Evolutionary conservation across 2,329 filamentous ascomycete species (phyloP).

Genomic region (Chaetomium sp.): DNA sequence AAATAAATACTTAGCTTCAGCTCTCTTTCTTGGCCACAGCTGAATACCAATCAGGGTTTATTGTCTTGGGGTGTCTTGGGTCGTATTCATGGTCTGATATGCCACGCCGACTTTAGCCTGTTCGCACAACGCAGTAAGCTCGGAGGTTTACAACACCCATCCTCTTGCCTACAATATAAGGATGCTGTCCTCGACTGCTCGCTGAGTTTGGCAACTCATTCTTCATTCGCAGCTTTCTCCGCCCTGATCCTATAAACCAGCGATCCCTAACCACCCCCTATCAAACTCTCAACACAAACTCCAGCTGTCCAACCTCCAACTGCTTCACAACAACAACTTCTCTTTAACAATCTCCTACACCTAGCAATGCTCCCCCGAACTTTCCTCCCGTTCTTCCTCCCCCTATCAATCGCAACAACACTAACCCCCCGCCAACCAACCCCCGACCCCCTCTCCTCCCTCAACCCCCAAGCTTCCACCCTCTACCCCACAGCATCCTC

Average conservation of each 20-base stretch:
- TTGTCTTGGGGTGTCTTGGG: not conserved
- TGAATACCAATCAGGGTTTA: not conserved
- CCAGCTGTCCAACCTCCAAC: too few relatives aligned
- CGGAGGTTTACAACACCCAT: not conserved
- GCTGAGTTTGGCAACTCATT: not conserved
- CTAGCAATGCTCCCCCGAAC: too few relatives aligned
- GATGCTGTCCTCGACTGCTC: not conserved
- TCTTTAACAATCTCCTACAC: too few relatives aligned
- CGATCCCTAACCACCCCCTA: too few relatives aligned
- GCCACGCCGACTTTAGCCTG: not conserved
- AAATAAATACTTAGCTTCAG: too few relatives aligned
- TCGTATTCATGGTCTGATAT: not conserved
- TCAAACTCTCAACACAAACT: too few relatives aligned
- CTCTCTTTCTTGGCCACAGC: too few relatives aligned
- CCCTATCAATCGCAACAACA: not conserved
- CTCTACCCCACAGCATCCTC: not conserved
- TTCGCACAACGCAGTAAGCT: not conserved
- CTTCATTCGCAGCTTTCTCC: too few relatives aligned
- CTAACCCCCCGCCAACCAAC: constrained; percentile 3
- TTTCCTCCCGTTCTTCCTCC: too few relatives aligned
- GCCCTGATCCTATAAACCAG: too few relatives aligned
- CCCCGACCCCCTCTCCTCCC: constrained; percentile 2
- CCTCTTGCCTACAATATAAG: not conserved
- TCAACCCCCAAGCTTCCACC: not conserved
- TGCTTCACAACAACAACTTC: too few relatives aligned